phyloP scores from a whole-genome alignment of 495 filamentous ascomycete genomes.

The Entonaema liquescens region DNA sequence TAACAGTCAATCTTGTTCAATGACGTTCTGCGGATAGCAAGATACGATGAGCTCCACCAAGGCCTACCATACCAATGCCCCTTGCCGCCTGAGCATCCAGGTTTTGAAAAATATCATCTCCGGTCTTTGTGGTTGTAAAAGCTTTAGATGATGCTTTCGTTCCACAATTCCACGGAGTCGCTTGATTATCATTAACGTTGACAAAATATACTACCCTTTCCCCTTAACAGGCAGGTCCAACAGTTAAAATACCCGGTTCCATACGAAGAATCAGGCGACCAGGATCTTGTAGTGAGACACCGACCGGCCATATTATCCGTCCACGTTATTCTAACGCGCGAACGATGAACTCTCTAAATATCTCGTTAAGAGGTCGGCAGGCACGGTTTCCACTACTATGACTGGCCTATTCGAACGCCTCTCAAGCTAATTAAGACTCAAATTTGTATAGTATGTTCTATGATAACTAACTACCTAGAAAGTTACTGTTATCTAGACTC shows the following conservation, averaged over 20 bases:
- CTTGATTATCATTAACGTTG: background rate
- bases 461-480: no score
- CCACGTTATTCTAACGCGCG: background rate
- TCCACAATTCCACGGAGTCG: background rate
- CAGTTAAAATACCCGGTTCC: background rate
- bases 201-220: background rate
- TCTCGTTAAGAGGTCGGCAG: background rate
- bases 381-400: background rate
- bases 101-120: no score
- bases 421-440: background rate
- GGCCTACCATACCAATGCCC: no score
- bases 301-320: background rate
- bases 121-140: no score
- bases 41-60: no score
- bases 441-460: no score
- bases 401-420: background rate
- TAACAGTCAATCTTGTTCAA: no score
- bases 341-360: background rate
- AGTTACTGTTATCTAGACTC: no score
- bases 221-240: background rate
- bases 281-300: background rate
- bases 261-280: background rate
- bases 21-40: no score
- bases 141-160: background rate
- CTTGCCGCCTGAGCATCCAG: no score